Evolutionary conservation across 139 green algal genomes (phyloP).

Genomic region (Asterochloris erici): DNA sequence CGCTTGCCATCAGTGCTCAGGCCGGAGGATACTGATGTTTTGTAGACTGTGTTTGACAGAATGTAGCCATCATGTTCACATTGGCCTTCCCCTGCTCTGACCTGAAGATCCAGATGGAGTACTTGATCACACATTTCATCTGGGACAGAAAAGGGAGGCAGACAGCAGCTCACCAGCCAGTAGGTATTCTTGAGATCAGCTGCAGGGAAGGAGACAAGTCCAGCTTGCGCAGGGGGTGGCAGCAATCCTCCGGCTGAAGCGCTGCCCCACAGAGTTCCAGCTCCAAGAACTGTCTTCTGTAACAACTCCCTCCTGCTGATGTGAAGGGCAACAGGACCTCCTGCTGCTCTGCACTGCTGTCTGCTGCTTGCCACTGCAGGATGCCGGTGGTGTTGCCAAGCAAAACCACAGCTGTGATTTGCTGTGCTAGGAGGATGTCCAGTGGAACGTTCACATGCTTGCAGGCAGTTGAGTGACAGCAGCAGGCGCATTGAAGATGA

Average conservation of each 20-base stretch:
- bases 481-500: too few relatives aligned
- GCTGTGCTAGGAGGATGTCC: too few relatives aligned
- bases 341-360: too few relatives aligned
- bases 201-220: slow-evolving; percentile 57
- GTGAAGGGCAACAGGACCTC: too few relatives aligned
- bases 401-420: too few relatives aligned
- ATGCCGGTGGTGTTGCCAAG: too few relatives aligned
- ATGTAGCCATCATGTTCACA: slow-evolving; percentile 44
- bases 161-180: slow-evolving; percentile 44
- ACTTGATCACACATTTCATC: background rate
- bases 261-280: background rate
- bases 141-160: background rate
- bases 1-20: slow-evolving; percentile 50
- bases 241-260: background rate
- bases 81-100: slow-evolving; percentile 61
- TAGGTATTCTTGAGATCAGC: slow-evolving; percentile 60
- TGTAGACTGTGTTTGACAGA: slow-evolving; percentile 70
- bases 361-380: too few relatives aligned
- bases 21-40: slow-evolving; percentile 51
- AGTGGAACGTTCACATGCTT: too few relatives aligned
- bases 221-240: slow-evolving; percentile 20
- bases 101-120: slow-evolving; percentile 22
- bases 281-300: background rate
- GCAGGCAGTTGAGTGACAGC: too few relatives aligned
- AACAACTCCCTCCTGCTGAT: background rate